phyloP scores from a whole-genome alignment of 257 asterid genomes.

The Forsythia suspensa region DNA sequence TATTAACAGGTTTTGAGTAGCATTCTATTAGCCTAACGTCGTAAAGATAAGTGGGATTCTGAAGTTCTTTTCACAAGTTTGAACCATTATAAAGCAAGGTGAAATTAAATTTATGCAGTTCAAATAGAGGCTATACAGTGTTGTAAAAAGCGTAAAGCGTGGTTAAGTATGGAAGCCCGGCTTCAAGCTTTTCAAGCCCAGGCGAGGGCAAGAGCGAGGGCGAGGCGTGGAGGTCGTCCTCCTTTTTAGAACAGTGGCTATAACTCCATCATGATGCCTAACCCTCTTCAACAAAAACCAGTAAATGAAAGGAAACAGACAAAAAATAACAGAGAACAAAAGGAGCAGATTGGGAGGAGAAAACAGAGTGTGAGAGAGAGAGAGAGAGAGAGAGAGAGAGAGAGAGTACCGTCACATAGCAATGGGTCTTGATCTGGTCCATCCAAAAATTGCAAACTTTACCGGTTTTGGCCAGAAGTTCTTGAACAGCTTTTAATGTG shows the following conservation, averaged over 20 bases:
- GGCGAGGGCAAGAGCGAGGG: too few relatives aligned
- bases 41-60: not conserved
- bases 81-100: not conserved
- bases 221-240: too few relatives aligned
- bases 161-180: too few relatives aligned
- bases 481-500: constrained; percentile 45
- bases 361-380: not conserved
- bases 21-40: not conserved
- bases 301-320: not conserved
- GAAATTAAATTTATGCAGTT: not conserved
- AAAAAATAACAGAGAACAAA: not conserved
- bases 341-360: not conserved
- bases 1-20: not conserved
- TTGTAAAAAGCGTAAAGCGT: too few relatives aligned
- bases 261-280: not conserved
- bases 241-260: too few relatives aligned
- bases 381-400: not conserved
- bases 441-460: constrained; percentile 36
- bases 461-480: constrained; percentile 36
- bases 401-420: constrained; percentile 38
- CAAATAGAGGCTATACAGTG: not conserved
- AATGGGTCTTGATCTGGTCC: constrained; percentile 50
- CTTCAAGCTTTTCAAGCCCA: too few relatives aligned
- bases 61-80: not conserved
- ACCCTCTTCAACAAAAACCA: not conserved